phyloP scores from a whole-genome alignment of 2,329 filamentous ascomycete genomes.

The Penicillium capsulatum region DNA sequence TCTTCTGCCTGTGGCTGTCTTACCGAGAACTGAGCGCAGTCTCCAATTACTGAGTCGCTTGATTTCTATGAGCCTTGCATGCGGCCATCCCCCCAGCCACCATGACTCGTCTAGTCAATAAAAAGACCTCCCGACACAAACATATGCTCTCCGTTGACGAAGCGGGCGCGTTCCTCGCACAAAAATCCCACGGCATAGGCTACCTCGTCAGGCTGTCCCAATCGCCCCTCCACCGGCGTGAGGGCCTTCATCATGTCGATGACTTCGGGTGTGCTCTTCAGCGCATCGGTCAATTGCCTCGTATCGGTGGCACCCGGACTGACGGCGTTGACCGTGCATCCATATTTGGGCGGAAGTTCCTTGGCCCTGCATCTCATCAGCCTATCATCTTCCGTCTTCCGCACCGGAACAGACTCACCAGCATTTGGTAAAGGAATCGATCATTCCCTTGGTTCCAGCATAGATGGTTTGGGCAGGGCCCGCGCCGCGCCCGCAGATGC shows the following conservation, averaged over 20 bases:
- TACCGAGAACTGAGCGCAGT: too few species aligned
- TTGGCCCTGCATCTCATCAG: slow-evolving; percentile 26
- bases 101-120: slow-evolving; percentile 19
- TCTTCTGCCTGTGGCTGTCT: too few species aligned
- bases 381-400: neutral
- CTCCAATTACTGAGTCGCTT: too few species aligned
- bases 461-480: slow-evolving; percentile 46
- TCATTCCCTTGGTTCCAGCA: slow-evolving; percentile 49
- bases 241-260: slow-evolving; percentile 43
- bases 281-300: too few species aligned
- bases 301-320: slow-evolving; percentile 45
- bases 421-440: slow-evolving; percentile 45
- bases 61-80: too few species aligned
- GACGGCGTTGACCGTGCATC: slow-evolving; percentile 47
- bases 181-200: slow-evolving; percentile 47
- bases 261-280: too few species aligned
- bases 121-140: slow-evolving; percentile 34
- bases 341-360: slow-evolving; percentile 45
- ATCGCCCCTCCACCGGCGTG: slow-evolving; percentile 42
- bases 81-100: too few species aligned
- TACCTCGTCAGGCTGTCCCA: slow-evolving; percentile 47
- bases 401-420: slow-evolving; percentile 26
- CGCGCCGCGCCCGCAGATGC: slow-evolving; percentile 34
- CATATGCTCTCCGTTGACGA: slow-evolving; percentile 46
- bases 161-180: slow-evolving; percentile 44